Percentiles rank a stretch among this genome's conserved stretches.
These are phyloP conservation scores for Stagonosporopsis vannaccii DNA, from an alignment of 2,329 filamentous ascomycete genomes.

Conservation along the genomic window DNA sequence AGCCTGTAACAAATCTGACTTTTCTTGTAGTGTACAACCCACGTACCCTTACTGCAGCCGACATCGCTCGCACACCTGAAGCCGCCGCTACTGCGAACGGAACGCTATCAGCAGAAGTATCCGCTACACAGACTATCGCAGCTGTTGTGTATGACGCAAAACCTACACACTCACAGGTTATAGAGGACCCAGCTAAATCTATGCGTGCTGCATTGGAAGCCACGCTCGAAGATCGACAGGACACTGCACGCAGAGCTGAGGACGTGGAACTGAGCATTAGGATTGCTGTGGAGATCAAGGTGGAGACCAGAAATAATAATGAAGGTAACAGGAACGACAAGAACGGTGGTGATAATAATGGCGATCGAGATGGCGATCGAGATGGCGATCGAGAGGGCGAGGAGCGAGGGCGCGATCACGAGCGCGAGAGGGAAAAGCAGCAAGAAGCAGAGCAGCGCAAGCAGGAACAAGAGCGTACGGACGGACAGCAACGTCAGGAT, in stretches of 20 bases:
- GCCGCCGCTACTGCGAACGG: conserved; percentile 2
- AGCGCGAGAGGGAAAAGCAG: not conserved
- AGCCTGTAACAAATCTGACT: too few species aligned
- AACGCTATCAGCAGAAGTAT: not conserved
- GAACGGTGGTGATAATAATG: not conserved
- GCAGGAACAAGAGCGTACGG: conserved; percentile 5
- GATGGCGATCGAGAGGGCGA: not conserved
- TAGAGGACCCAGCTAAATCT: conserved; percentile 1
- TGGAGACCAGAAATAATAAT: conserved; percentile 1
- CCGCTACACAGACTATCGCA: not conserved
- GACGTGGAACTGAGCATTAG: conserved; percentile 3
- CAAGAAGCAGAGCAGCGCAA: conserved; percentile 11
- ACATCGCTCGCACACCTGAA: not conserved
- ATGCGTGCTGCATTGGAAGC: conserved; percentile 4
- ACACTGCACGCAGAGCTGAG: not conserved
- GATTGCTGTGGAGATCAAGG: conserved; percentile 8
- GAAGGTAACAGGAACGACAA: not conserved
- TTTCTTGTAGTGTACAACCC: conserved; percentile 4
- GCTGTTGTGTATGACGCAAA: conserved; percentile 9
- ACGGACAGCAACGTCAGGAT: not conserved
- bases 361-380: not conserved
- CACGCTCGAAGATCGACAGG: not conserved
- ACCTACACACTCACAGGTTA: not conserved
- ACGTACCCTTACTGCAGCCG: conserved; percentile 3
- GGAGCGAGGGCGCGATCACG: not conserved